These are phyloP conservation scores for Eimeria necatrix DNA, from an alignment of 169 alveolate species.

Conservation along the genomic window DNA sequence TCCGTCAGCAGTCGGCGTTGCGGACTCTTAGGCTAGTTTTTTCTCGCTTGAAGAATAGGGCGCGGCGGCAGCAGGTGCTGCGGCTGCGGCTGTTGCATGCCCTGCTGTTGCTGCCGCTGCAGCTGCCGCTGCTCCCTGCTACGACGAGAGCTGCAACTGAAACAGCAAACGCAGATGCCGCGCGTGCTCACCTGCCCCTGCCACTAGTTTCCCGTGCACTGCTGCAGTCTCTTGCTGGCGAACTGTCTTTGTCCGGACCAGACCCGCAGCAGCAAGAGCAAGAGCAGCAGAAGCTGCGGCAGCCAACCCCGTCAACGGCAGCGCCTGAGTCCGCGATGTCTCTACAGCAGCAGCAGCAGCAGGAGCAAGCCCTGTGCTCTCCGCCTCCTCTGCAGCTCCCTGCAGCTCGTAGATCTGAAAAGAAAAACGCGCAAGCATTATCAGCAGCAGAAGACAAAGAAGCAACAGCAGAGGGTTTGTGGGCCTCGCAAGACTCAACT, in stretches of 20 bases:
- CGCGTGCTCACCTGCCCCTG: not conserved
- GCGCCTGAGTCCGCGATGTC: not conserved
- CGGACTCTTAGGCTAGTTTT: not conserved
- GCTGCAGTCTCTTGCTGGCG: conserved; percentile 16
- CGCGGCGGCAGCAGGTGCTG: conserved; percentile 40
- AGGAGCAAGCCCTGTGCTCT: not conserved
- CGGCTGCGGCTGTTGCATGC: conserved; percentile 29
- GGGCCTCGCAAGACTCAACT: conserved; percentile 31
- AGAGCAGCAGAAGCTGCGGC: conserved; percentile 1
- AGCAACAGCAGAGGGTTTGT: not conserved
- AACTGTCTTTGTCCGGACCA: not conserved
- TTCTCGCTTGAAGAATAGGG: not conserved
- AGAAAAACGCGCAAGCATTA: not conserved
- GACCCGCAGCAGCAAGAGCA: conserved; percentile 11
- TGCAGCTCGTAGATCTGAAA: not conserved
- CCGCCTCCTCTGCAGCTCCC: conserved; percentile 15
- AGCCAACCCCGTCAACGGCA: conserved; percentile 24
- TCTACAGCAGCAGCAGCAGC: conserved; percentile 30
- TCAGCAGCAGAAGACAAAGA: not conserved
- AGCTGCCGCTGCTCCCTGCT: conserved; percentile 39
- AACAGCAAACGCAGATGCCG: not conserved
- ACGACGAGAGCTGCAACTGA: not conserved
- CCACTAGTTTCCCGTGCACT: not conserved
- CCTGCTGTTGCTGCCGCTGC: conserved; percentile 48
- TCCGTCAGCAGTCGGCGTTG: not conserved